Percentiles rank a stretch among this genome's conserved stretches.
phyloP scores from a whole-genome alignment of 139 green algal species.

The Gonium pectorale region DNA sequence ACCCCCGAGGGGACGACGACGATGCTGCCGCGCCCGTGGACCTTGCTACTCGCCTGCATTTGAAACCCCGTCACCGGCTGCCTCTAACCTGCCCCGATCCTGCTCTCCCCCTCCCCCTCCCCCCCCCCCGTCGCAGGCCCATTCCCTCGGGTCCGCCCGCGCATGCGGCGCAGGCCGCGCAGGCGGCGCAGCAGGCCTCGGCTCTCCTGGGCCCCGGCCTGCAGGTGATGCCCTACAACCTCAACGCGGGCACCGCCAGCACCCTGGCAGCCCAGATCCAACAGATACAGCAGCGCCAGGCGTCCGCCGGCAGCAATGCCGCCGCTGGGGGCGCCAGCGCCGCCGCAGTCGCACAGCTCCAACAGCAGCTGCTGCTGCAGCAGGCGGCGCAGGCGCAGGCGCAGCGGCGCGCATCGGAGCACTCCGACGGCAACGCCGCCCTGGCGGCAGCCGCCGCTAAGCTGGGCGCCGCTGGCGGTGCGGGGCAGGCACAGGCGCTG shows the following conservation, averaged over 20 bases:
- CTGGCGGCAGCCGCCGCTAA: not conserved
- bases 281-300: not conserved
- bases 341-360: not conserved
- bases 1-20: no score
- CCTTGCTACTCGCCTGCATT: not conserved
- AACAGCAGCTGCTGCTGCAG: constrained; percentile 25
- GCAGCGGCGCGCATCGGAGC: constrained; percentile 2
- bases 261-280: constrained; percentile 11
- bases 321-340: not conserved
- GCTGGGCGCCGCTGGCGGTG: not conserved
- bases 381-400: not conserved
- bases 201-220: not conserved
- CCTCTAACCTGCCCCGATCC: not conserved
- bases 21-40: constrained; percentile 51
- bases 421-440: not conserved
- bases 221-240: constrained; percentile 4
- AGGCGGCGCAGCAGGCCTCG: constrained; percentile 24
- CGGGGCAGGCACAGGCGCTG: not conserved
- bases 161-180: constrained; percentile 20
- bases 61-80: not conserved
- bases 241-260: not conserved
- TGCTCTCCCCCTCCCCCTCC: not conserved
- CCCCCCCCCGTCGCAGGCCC: not conserved
- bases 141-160: constrained; percentile 11
- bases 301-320: no score